Evolutionary conservation across 2,329 filamentous ascomycete species (phyloP).

Genomic region (Gyromitra esculenta): DNA sequence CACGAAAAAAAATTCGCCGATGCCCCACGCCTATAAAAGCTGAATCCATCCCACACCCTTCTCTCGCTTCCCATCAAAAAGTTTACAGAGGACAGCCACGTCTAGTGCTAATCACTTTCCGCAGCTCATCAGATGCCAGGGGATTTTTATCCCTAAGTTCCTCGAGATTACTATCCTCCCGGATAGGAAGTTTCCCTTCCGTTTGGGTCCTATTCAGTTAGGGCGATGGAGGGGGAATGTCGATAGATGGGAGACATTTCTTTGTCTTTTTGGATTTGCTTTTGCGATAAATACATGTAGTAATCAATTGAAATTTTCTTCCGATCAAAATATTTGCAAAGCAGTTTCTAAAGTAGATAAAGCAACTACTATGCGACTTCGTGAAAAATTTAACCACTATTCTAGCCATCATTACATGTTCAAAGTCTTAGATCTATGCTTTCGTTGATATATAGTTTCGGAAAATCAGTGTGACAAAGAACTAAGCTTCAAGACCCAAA

Average conservation of each 20-base stretch:
- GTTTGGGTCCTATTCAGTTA: conserved; percentile 55
- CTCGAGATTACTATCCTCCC: conserved; percentile 53
- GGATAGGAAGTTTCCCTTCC: conserved; percentile 55
- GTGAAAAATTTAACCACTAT: too few relatives aligned
- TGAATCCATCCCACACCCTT: conserved; percentile 18
- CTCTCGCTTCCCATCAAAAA: conserved; percentile 46
- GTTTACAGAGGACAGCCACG: conserved; percentile 51
- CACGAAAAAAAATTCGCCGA: conserved; percentile 42
- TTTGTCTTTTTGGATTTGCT: conserved; percentile 20
- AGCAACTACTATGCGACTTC: too few relatives aligned
- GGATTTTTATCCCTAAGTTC: conserved; percentile 43
- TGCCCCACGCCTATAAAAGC: conserved; percentile 22
- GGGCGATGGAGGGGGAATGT: conserved; percentile 55
- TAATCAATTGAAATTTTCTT: conserved; percentile 1
- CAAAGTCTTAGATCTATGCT: too few relatives aligned
- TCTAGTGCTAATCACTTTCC: conserved; percentile 48
- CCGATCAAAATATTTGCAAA: too few relatives aligned
- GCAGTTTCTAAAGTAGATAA: neutral
- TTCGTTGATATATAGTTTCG: too few relatives aligned
- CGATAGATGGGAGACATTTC: conserved; percentile 56
- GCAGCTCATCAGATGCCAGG: conserved; percentile 50
- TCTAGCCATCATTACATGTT: too few relatives aligned
- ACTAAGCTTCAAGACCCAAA: too few relatives aligned
- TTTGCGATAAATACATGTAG: neutral
- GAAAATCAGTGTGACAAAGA: too few relatives aligned